These are phyloP conservation scores for Beauveria caledonica DNA, from an alignment of 2,329 filamentous ascomycete species.

Conservation along the genomic window DNA sequence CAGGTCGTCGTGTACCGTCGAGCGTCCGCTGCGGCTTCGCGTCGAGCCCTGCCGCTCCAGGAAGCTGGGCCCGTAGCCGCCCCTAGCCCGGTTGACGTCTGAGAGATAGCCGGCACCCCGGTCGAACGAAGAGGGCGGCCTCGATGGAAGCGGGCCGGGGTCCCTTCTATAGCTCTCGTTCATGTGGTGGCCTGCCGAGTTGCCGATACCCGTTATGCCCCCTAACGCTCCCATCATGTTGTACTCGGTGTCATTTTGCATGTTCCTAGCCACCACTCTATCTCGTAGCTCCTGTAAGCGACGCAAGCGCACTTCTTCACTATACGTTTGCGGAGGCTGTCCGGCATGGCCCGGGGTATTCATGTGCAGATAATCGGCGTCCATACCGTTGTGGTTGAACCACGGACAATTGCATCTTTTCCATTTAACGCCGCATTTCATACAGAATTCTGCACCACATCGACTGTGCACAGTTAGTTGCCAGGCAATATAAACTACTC, in stretches of 20 bases:
- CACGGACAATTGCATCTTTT: constrained; percentile 75
- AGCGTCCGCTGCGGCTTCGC: constrained; percentile 19
- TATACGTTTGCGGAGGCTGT: constrained; percentile 28
- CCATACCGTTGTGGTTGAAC: constrained; percentile 57
- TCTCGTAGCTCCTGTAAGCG: constrained; percentile 40
- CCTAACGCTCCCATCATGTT: constrained; percentile 24
- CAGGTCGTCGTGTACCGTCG: neutral
- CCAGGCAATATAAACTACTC: neutral
- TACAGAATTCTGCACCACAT: constrained; percentile 79
- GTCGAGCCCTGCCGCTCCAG: constrained; percentile 44
- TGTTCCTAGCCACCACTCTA: constrained; percentile 29
- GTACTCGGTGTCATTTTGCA: constrained; percentile 31
- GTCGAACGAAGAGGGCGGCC: constrained; percentile 19
- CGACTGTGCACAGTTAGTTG: constrained; percentile 39
- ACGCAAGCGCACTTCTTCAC: constrained; percentile 39
- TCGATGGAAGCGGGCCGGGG: constrained; percentile 13
- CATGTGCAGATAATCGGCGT: constrained; percentile 47
- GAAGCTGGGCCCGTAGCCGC: constrained; percentile 32
- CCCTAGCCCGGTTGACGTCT: constrained; percentile 35
- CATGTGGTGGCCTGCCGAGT: constrained; percentile 49
- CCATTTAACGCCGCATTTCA: constrained; percentile 76
- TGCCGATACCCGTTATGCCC: constrained; percentile 38
- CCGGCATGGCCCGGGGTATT: constrained; percentile 32
- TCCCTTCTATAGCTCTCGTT: constrained; percentile 47
- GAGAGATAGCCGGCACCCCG: constrained; percentile 33